Conservation (phyloP, 192 early-diverging fungal species). For the Gaertneriomyces semiglobifer region DNA sequence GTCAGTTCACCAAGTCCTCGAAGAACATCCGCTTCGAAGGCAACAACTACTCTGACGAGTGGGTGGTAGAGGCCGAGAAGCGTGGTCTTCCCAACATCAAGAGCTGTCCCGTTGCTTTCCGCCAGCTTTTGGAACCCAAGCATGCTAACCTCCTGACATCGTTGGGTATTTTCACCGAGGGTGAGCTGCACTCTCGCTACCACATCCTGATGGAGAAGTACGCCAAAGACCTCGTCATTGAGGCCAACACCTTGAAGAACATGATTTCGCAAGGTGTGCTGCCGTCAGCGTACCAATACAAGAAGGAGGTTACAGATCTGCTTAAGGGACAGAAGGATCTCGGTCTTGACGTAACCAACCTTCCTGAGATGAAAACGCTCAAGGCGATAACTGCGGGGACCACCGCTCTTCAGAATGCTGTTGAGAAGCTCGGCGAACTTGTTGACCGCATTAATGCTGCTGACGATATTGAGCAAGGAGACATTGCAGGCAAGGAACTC, state of each 20-base stretch:
- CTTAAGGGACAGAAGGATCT: slow-evolving; percentile 67
- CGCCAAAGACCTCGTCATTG: slow-evolving; percentile 92
- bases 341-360: slow-evolving; percentile 45
- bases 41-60: slow-evolving; percentile 95
- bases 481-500: slow-evolving; percentile 57
- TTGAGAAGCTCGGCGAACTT: slow-evolving; percentile 52
- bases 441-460: slow-evolving; percentile 59
- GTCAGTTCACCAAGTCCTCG: slow-evolving; percentile 72
- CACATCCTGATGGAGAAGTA: slow-evolving; percentile 97
- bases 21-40: slow-evolving; percentile 94
- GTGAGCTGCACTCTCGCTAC: slow-evolving; percentile 88
- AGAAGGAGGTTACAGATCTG: slow-evolving; percentile 80
- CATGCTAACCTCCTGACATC: slow-evolving; percentile 75
- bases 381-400: slow-evolving; percentile 64
- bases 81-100: slow-evolving; percentile 97
- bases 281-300: slow-evolving; percentile 83
- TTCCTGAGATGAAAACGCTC: slow-evolving; percentile 72
- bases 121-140: slow-evolving; percentile 65
- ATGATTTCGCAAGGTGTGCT: slow-evolving; percentile 83
- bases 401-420: slow-evolving; percentile 50
- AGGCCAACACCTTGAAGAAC: slow-evolving; percentile 82
- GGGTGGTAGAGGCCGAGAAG: slow-evolving; percentile 86
- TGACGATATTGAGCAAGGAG: slow-evolving; percentile 62
- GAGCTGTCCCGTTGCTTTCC: slow-evolving; percentile 85
- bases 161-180: slow-evolving; percentile 78